Base-by-base conservation (phyloP, 805 yeast species). In the Saccharomycopsis javanensis region DNA sequence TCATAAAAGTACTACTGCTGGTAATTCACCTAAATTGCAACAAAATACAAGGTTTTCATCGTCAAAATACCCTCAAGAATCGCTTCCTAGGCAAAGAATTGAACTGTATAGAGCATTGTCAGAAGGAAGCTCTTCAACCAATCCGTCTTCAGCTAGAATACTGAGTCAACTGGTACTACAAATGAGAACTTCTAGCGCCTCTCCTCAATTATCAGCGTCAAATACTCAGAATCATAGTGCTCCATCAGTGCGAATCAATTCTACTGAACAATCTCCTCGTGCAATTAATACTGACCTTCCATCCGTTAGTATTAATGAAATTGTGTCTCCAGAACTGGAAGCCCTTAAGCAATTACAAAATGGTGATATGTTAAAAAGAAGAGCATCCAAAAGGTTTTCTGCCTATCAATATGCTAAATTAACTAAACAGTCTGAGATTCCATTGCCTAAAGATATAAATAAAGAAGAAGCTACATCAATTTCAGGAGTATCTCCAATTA, bases 361-460 rank as follows among this genome's bases (percentile, higher is more conserved):
- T 51, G 88, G 91, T 2, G 88, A 87, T 52, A 85, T 88, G 2
- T 73, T 94, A 33, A 95, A 86, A 72, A 79, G 99, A 63, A 79
- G 97, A 60, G 99, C 98, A 0, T 91, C 97, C 0, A 85, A 92
- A 64, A 75, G 99, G 56, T 92, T 86, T 67, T 89, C 97, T 4
- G 97, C 97, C 0, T 92, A 91, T 60, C 98, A 92, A 66, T 84
- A 85, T 70, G 88, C 95, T 1, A 87, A 86, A 64, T 75, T 87
- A 10, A 58, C 61, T n/a, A 56, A 56, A 31, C 59, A 58, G 20
- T 37, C 56, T 11, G 62, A 60, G 23, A 57, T 53, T 46, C 61
- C 63, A 8, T 45, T 61, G 13, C 62, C 62, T 15, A 59, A 59
- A 51, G 62, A 59, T 33, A 46, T 54, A 28, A 38, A 35, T 45